Percentiles rank a stretch among this genome's conserved stretches.
Evolutionary conservation across 805 yeast species (phyloP).

Genomic region (Jamesozyma rosinii): DNA sequence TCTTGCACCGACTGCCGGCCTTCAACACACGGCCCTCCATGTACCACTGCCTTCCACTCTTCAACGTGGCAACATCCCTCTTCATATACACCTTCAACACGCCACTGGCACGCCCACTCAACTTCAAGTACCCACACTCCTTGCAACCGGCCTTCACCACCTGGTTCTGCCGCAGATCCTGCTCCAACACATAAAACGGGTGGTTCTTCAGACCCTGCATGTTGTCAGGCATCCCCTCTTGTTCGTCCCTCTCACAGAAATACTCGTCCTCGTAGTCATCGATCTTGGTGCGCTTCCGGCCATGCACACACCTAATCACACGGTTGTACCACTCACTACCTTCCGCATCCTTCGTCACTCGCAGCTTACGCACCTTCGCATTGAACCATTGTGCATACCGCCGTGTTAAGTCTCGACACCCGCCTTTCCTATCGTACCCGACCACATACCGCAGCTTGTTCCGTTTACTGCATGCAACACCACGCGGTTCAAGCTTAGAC

Average conservation of each 20-base stretch:
- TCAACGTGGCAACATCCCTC: constrained; percentile 49
- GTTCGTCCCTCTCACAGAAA: constrained; percentile 40
- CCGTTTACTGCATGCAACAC: constrained; percentile 13
- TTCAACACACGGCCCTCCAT: constrained; percentile 67
- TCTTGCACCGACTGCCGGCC: constrained; percentile 58
- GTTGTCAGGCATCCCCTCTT: constrained; percentile 83
- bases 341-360: constrained; percentile 53
- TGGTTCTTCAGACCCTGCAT: constrained; percentile 78
- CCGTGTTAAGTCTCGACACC: constrained; percentile 74
- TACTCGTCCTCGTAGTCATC: constrained; percentile 32
- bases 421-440: constrained; percentile 60
- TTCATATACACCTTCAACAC: constrained; percentile 61
- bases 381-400: constrained; percentile 65
- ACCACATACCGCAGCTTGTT: constrained; percentile 66
- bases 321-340: constrained; percentile 54
- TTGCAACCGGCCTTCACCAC: constrained; percentile 53
- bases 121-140: constrained; percentile 60
- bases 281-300: constrained; percentile 23
- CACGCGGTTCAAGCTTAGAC: constrained; percentile 60
- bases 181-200: constrained; percentile 74
- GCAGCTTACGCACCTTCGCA: constrained; percentile 63
- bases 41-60: constrained; percentile 82
- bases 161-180: constrained; percentile 65
- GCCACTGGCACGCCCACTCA: constrained; percentile 31
- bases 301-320: constrained; percentile 28